Evolutionary conservation across 2,329 filamentous ascomycete genomes (phyloP), one percentile per base, ranked within the genome.

Genomic region (Monilinia fructicola): DNA sequence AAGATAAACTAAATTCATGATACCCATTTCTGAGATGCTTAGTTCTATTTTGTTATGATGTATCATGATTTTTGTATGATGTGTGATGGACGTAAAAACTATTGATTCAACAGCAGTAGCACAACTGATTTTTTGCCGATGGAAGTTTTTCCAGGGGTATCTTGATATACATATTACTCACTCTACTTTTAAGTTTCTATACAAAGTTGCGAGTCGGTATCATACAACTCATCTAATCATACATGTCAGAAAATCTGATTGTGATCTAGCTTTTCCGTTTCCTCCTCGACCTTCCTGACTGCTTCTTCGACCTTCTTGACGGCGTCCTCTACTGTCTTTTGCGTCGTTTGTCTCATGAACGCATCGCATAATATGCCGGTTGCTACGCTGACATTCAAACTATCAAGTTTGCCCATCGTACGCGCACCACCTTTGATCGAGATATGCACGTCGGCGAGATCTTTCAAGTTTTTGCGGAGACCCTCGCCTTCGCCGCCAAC

Each of bases 341-440:
- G 28, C 6, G 23, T 16, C 9, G 28, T 52, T 9, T 23, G 54
- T 52, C 64, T 83, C 73, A 91, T 76, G 74, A 95, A 92, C 0
- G 88, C 82, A 70, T 88, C 84, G 69, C 88, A 89, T 61, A 98
- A 79, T 59, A 98, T 80, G 0, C 87, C 92, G 9, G 91, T 87
- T 1, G 95, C 94, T 26, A 96, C 93, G 75, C 91, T 92, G 50
- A 98, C 95, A 76, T 99, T 98, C 76, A 99, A 79, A 77, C 93
- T 97, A 78, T 98, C 94, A 3, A 99, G 87, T 76, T 71, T 87
- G 76, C 74, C 84, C 76, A 73, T 81, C 69, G 75, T 79, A 9
- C 67, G 68, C 59, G 67, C 65, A 53, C 78, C 83, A 53, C 78
- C 83, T 71, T 83, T 83, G 64, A 99, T 91, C 9, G 88, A 85